Evolutionary conservation across 2,329 filamentous ascomycete species (phyloP).

Genomic region (Botrytis hyacinthi): DNA sequence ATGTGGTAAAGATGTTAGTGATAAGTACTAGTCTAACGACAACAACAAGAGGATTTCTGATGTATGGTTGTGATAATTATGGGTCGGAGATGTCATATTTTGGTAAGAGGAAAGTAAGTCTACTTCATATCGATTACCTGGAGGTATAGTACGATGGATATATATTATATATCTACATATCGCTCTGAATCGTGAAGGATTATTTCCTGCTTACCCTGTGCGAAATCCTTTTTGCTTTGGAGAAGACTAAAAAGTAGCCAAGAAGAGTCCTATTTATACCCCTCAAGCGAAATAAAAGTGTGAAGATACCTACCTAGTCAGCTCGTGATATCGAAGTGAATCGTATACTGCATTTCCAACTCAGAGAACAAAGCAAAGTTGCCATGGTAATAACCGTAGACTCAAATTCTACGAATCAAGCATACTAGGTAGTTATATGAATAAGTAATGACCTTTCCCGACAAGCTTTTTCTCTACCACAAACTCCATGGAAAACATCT

Average conservation of each 20-base stretch:
- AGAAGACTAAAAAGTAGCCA: not conserved
- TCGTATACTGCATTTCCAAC: too few relatives aligned
- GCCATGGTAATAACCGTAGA: too few relatives aligned
- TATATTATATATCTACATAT: not conserved
- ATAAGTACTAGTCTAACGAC: too few relatives aligned
- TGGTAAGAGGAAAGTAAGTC: not conserved
- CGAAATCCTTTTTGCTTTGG: not conserved
- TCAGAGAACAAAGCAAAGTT: too few relatives aligned
- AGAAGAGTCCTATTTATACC: not conserved
- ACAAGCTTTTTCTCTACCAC: too few relatives aligned
- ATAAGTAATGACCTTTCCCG: too few relatives aligned
- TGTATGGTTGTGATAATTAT: not conserved
- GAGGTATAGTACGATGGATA: not conserved
- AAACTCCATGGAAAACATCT: too few relatives aligned
- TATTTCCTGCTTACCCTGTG: too few relatives aligned
- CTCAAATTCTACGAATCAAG: too few relatives aligned
- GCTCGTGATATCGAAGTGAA: too few relatives aligned
- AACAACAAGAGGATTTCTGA: not conserved
- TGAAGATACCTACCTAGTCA: too few relatives aligned
- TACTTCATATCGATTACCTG: not conserved
- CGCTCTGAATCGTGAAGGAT: not conserved
- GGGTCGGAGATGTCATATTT: not conserved
- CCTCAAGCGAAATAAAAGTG: not conserved
- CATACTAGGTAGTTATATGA: too few relatives aligned
- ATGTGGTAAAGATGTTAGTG: not conserved